Evolutionary conservation across 371 early-diverging fungal genomes (phyloP), one percentile per base, ranked within the genome.

Genomic region (Thermomucor indicae-seudaticae): DNA sequence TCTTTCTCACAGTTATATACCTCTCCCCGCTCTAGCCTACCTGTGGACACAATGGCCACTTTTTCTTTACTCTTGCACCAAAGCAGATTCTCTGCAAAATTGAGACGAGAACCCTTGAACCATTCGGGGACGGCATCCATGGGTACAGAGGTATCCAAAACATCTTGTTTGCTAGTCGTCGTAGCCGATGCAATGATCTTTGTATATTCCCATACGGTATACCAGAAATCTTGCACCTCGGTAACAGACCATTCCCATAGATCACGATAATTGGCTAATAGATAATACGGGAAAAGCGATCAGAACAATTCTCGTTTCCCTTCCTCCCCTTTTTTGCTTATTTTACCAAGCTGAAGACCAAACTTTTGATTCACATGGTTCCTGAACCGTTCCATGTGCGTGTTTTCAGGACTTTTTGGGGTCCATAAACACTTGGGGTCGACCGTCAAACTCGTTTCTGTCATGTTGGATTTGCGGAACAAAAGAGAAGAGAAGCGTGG

Each of bases 21-120:
- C 30, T 51, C 16, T 2, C 23, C 45, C 6, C 12, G 19, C 42
- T 38, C 45, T 19, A 37, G 32, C 60, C 70, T 66, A 57, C 88
- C 89, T 19, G 87, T 83, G 11, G 80, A 79, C 43, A 91, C 77
- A 34, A 95, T 78, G 11, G 96, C 94, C 7, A 80, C 56, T 57
- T 83, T 83, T 20, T 86, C 74, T 22, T 78, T 34, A 41, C 75
- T 66, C 43, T 70, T 67, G 57, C 85, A 85, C 71, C 79, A 78
- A 32, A 97, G 64, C 20, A 92, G 49, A 61, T 96, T 95, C 60
- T 97, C 95, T 24, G 97, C 89, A 68, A 89, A 95, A 72, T 96
- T 97, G 29, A 97, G 70, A 14, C 78, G 72, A 0, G 90, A 79
- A 4, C 88, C 93, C 25, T 72, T 42, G 69, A 96, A 97, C 98